Base-by-base conservation (phyloP, 768 basidiomycete species). In the Royoungia palumana region DNA sequence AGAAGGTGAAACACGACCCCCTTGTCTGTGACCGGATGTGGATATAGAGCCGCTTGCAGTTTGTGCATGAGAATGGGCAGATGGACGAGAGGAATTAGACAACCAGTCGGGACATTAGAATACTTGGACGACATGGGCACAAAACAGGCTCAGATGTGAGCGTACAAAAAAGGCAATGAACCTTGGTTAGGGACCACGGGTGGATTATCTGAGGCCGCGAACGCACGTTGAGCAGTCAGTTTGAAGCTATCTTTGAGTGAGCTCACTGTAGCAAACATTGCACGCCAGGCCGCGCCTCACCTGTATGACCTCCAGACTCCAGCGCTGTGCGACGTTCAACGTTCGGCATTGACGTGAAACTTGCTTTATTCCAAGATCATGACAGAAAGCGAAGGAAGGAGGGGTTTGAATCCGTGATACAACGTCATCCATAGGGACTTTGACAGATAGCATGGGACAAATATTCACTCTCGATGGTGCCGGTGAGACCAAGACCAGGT, bases 391-490 rank as follows among this genome's bases (percentile, higher is more conserved):
- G 65, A 74, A 41, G 11, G 61, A 61, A 6, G 69, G 57, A 19
- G 79, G 75, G 3, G 80, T 79, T 2, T 56, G 65, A 11, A 73
- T 65, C 10, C 67, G 65, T 0, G 82, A 83, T 4, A 64, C 49
- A 0, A 85, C 85, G 57, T 87, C 85, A 51, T 81, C n/a, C n/a
- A n/a, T n/a, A n/a, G n/a, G n/a, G 80, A 55, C 81, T 87, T 3
- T 87, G 34, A 79, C 67, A 40, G 71, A 71, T 0, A 87, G 87
- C 25, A 77, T 62, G 0, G 86, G 86, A 5, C 86, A 75, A 4
- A n/a, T n/a, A n/a, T n/a, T 65, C 63, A 7, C 72, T 75, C 24
- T 74, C 73, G 8, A 65, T 51, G 20, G 59, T 65, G 11, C 64
- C 50, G 20, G 59, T 65, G 11, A 72, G 54, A 20, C 75, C 76